Base-by-base conservation (phyloP, 768 basidiomycete species). In the Serendipita sp. region DNA sequence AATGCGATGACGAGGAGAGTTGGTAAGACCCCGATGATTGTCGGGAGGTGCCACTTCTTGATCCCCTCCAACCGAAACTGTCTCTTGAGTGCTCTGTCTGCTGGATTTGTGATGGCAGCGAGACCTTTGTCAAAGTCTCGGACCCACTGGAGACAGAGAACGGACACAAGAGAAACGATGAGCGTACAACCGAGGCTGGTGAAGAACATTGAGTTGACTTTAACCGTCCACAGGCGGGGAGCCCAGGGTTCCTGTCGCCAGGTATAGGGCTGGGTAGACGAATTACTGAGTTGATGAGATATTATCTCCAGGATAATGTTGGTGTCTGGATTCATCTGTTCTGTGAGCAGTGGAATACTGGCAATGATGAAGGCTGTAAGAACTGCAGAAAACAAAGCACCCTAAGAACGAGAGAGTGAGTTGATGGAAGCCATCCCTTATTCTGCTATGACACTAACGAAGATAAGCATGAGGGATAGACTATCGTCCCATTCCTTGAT, bases 1-100 rank as follows among this genome's bases (percentile, higher is more conserved):
- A 68, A 60, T 0, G 67, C 64, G n/a, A 67, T 47, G 37, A 65
- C 64, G 24, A 66, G 64, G 10, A 69, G 51, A 11, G 62, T 24
- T 11, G 24, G 24, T 24, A 24, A 24, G 24, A 24, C 24, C 24
- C 24, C 24, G 24, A 1, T 24, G 24, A 24, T 24, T 24, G 24
- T 24, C 24, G 35, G 24, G 24, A 60, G 24, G 10, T 60, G 10
- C 56, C 56, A 60, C n/a, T 60, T 60, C 34, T 60, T 35, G 13
- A 60, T 37, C 8, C 56, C 56, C 8, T 32, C 16, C 13, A 28
- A 32, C 10, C 56, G 56, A 32, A 60, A 35, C 10, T 60, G 56
- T 4, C 56, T 11, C n/a, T 60, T 24, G 34, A 60, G 24, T n/a
- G 56, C 56, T 3, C 56, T 11, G 5, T 53, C 48, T 5, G 48